These are phyloP conservation scores for Phylloporus sp. DNA, from an alignment of 768 basidiomycete species.

Conservation along the genomic window DNA sequence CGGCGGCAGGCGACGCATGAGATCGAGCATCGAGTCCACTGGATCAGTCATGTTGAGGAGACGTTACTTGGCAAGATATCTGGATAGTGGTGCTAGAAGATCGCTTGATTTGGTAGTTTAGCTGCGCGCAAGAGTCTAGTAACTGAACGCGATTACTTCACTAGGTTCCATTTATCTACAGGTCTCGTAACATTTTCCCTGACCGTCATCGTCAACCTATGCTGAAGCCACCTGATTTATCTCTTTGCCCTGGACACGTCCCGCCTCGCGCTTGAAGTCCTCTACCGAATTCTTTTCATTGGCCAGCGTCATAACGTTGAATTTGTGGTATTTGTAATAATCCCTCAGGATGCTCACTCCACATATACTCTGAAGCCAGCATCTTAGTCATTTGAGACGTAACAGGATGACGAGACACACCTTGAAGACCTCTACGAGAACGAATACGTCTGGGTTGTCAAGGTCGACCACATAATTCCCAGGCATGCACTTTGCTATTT, in stretches of 20 bases:
- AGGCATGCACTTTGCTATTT: constrained; percentile 69
- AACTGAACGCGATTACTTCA: too few relatives aligned
- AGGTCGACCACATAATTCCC: constrained; percentile 64
- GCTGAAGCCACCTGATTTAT: background rate
- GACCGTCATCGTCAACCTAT: background rate
- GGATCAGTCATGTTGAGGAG: constrained; percentile 58
- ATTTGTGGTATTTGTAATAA: constrained; percentile 70
- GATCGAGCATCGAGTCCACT: constrained; percentile 91
- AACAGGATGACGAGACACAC: constrained; percentile 34
- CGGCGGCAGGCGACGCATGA: constrained; percentile 94
- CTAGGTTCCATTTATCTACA: too few relatives aligned
- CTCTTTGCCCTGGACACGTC: constrained; percentile 30
- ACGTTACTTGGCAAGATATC: background rate
- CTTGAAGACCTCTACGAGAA: constrained; percentile 83
- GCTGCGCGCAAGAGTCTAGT: too few relatives aligned
- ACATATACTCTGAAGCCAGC: constrained; percentile 57
- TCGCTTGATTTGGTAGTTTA: too few relatives aligned
- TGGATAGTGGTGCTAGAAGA: too few relatives aligned
- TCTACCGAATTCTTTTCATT: constrained; percentile 41
- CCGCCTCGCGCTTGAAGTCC: constrained; percentile 30
- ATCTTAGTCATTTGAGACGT: background rate
- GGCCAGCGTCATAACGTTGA: constrained; percentile 75
- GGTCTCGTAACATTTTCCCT: background rate
- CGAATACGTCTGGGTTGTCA: constrained; percentile 63
- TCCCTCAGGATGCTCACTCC: constrained; percentile 71